Base-by-base conservation (phyloP, 2,329 filamentous ascomycete genomes). In the Parasarocladium wereldwijsianum region DNA sequence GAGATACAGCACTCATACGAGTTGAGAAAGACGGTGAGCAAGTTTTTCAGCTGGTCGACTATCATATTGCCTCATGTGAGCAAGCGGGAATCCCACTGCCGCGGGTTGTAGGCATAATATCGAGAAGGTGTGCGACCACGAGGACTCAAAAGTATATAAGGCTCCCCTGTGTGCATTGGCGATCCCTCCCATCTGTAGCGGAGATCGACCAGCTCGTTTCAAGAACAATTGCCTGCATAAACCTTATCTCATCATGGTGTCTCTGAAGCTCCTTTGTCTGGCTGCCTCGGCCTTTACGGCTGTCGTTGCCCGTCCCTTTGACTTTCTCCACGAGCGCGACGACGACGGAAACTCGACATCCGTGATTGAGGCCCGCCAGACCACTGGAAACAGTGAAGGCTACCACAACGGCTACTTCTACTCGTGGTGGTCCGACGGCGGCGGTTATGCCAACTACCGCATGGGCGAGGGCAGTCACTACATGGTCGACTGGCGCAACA, bases 401-500 rank as follows among this genome's bases (percentile, higher is more conserved):
- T 64, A 55, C 6, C 53, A 64, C 51, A 62, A 68, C 41, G 67
- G 67, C 32, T 74, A 59, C 53, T 74, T 64, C 55, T 74, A 66
- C 49, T 68, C 63, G 7, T 72, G 60, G 55, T 75, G 66, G 66
- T 68, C 60, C 32, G 67, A 73, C 35, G 60, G 62, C 17, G 53
- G 48, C n/a, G 57, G 52, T 21, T 43, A 50, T 24, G 62, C 65
- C 6, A 62, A 52, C 22, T 74, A 73, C 53, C 66, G 59, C 43
- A 73, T 71, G 47, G 60, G 57, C 13, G 45, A 48, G 4, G 60
- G 47, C 13, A 66, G 69, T 15, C 45, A 48, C 35, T 70, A 68
- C 54, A 59, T 52, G 36, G 51, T 64, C 6, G 50, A 31, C 4
- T 72, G 66, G 66, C 48, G 49, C 19, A 61, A 57, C 39, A 51